These are phyloP conservation scores for Eucalyptus guilfoylei DNA, from an alignment of 345 rosid species.

Conservation along the genomic window DNA sequence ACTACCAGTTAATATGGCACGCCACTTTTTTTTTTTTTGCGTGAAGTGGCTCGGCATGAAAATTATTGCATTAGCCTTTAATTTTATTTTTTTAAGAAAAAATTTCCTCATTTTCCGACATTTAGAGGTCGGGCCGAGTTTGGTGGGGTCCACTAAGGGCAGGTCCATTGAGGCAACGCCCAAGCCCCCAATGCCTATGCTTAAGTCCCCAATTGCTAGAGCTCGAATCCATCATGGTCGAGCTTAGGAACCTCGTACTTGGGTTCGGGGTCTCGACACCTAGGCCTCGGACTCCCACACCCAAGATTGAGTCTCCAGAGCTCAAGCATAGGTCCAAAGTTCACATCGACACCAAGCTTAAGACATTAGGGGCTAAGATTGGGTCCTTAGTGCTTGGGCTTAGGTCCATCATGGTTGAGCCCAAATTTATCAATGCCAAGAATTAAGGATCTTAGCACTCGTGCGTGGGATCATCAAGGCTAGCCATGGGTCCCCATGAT, in stretches of 20 bases:
- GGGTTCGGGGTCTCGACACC: rapidly evolving
- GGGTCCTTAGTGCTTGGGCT: rapidly evolving
- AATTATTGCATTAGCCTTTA: background rate
- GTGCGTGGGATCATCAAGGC: no score
- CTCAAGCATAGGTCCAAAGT: background rate
- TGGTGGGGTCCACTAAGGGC: background rate
- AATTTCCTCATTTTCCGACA: background rate
- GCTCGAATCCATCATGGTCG: rapidly evolving
- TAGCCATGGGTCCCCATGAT: no score
- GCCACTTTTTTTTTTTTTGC: no score
- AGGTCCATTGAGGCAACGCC: background rate
- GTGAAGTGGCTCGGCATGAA: background rate
- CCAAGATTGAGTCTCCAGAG: rapidly evolving
- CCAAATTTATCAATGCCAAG: no score
- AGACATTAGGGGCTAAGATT: background rate
- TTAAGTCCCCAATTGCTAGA: rapidly evolving
- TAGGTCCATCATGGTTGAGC: no score
- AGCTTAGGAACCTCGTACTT: rapidly evolving
- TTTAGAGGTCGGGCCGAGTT: rapidly evolving
- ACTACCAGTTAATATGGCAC: background rate
- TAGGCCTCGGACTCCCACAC: background rate
- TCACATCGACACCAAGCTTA: background rate
- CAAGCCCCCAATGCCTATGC: background rate
- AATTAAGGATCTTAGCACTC: rapidly evolving
- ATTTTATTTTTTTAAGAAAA: no score